Conservation (phyloP, 495 filamentous ascomycete genomes). For the Penicillium herquei region DNA sequence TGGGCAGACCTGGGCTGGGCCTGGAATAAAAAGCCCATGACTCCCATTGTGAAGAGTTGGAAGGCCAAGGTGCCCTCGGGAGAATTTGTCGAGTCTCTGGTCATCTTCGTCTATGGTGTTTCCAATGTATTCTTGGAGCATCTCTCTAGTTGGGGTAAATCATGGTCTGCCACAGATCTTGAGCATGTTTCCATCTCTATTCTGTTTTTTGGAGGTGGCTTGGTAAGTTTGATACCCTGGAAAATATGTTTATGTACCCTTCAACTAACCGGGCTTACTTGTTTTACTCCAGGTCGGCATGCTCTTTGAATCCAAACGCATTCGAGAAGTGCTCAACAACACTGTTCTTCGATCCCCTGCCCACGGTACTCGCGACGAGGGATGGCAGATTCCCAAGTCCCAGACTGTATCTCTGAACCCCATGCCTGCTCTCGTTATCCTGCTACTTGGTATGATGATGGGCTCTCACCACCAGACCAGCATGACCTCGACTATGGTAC, state of each 20-base stretch:
- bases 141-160: slow-evolving; percentile 64
- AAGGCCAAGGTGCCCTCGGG: slow-evolving; percentile 70
- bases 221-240: slow-evolving; percentile 52
- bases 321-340: slow-evolving; percentile 70
- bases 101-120: slow-evolving; percentile 85
- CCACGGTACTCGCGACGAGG: slow-evolving; percentile 46
- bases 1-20: slow-evolving; percentile 94
- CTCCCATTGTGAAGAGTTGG: slow-evolving; percentile 53
- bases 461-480: slow-evolving; percentile 82
- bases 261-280: background rate
- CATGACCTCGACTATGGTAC: slow-evolving; percentile 87
- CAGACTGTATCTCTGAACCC: slow-evolving; percentile 85
- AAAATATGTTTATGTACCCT: background rate
- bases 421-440: slow-evolving; percentile 79
- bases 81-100: slow-evolving; percentile 83
- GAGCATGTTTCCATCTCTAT: slow-evolving; percentile 93
- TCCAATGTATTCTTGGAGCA: slow-evolving; percentile 95
- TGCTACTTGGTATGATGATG: slow-evolving; percentile 93
- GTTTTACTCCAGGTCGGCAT: slow-evolving; percentile 67
- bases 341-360: slow-evolving; percentile 46
- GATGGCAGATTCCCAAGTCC: slow-evolving; percentile 58
- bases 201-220: slow-evolving; percentile 92
- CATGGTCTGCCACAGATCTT: slow-evolving; percentile 76
- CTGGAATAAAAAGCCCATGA: slow-evolving; percentile 82
- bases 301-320: slow-evolving; percentile 76